A percentile compares a stretch with the other conserved stretches of the same genome.
phyloP scores from a whole-genome alignment of 768 basidiomycete species.

The Calocera viscosa region DNA sequence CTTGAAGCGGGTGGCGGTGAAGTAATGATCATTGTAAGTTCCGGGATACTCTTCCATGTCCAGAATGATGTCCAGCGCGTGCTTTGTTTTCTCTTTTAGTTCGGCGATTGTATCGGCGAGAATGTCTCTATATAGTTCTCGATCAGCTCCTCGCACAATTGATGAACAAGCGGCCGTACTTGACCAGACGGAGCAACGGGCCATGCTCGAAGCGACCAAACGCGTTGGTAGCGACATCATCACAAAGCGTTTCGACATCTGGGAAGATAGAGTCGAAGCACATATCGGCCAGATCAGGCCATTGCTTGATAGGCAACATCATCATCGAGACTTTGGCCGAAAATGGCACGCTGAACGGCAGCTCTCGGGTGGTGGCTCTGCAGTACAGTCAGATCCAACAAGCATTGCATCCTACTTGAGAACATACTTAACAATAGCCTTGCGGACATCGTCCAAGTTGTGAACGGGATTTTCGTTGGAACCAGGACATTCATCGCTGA shows the following conservation, averaged over 20 bases:
- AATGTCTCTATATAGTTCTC: neutral
- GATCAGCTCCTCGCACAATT: neutral
- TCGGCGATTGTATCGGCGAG: neutral
- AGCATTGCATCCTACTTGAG: neutral
- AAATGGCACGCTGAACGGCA: slow-evolving; percentile 32
- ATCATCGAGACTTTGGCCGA: slow-evolving; percentile 30
- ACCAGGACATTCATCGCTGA: neutral
- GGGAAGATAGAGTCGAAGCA: slow-evolving; percentile 25
- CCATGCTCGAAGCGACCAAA: neutral
- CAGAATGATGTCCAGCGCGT: neutral
- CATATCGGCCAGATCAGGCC: slow-evolving; percentile 28
- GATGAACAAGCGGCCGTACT: neutral
- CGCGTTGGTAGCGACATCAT: neutral
- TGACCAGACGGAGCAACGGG: neutral
- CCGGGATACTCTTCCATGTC: neutral
- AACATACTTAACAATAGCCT: neutral
- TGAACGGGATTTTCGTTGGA: too few species aligned
- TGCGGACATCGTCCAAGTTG: neutral
- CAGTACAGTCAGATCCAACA: neutral
- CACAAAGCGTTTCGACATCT: neutral
- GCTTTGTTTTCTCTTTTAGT: neutral
- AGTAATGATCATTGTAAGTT: neutral
- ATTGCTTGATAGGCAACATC: slow-evolving; percentile 25
- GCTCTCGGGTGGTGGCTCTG: slow-evolving; percentile 32
- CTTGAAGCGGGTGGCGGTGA: neutral